Conservation (phyloP, 2,329 filamentous ascomycete species). For the Metarhizium sp. region DNA sequence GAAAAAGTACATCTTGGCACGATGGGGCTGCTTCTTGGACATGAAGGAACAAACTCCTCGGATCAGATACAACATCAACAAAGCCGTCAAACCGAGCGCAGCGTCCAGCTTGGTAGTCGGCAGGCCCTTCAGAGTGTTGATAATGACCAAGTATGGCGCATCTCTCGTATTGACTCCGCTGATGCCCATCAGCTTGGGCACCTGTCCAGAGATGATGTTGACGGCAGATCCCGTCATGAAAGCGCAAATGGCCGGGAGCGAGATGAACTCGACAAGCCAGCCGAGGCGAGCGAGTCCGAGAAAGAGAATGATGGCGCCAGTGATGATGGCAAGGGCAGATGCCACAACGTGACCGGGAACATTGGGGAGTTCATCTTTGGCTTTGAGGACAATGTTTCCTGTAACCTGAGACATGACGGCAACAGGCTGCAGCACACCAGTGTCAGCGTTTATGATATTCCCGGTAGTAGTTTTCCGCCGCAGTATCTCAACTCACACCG, state of each 20-base stretch:
- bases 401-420: slow-evolving; percentile 45
- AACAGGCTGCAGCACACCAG: slow-evolving; percentile 33
- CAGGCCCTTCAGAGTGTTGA: slow-evolving; percentile 38
- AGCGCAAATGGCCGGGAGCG: slow-evolving; percentile 40
- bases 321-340: slow-evolving; percentile 36
- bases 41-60: slow-evolving; percentile 52
- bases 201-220: slow-evolving; percentile 40
- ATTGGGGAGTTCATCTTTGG: slow-evolving; percentile 27
- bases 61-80: slow-evolving; percentile 59
- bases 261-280: slow-evolving; percentile 46
- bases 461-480: background rate
- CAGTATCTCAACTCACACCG: slow-evolving; percentile 44
- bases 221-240: slow-evolving; percentile 46
- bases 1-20: slow-evolving; percentile 68
- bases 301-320: slow-evolving; percentile 38
- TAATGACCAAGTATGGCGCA: slow-evolving; percentile 39
- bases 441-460: background rate
- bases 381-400: slow-evolving; percentile 35
- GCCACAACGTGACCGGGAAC: slow-evolving; percentile 34
- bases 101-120: slow-evolving; percentile 53
- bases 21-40: slow-evolving; percentile 57
- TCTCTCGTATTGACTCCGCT: slow-evolving; percentile 38
- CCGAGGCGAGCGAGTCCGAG: slow-evolving; percentile 41
- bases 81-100: slow-evolving; percentile 61
- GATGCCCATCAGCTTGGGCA: slow-evolving; percentile 42